Evolutionary conservation across 768 basidiomycete species (phyloP), one percentile per base, ranked within the genome.

Genomic region (Rhizopogon vinicolor): DNA sequence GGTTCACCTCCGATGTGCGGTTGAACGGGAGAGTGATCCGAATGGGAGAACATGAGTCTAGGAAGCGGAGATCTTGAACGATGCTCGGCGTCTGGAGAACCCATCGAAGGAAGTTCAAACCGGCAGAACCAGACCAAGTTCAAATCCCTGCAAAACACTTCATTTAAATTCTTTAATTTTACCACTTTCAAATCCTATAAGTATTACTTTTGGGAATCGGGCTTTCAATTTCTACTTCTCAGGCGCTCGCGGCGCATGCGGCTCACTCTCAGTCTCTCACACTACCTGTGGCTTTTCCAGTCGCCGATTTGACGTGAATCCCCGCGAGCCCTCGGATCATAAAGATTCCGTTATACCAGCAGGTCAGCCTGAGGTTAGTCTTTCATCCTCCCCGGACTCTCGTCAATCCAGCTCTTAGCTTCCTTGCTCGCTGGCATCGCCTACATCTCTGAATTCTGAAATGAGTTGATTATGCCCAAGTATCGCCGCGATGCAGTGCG

Each of bases 21-120:
- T 58, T 54, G 50, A 52, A 53, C 60, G 58, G 66, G 54, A 59
- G 61, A 65, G 55, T 68, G 66, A 64, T 70, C 67, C 67, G 68
- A 51, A 58, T 68, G 63, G 63, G 60, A 61, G 63, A 64, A 55
- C 67, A 66, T 66, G 59, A 54, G 37, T 29, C 50, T 57, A 54
- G 52, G 63, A 62, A 65, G 54, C 60, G 52, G 62, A 61, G 58
- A 61, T 58, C 56, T 57, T 57, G 55, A 13, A 54, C 44, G 41
- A 51, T 43, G 18, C 45, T 44, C 44, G 55, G 31, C 55, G 53
- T 50, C 41, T 60, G 52, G 43, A 37, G 52, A 50, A 44, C 42
- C 52, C 62, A 41, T 63, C 8, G 14, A 41, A 22, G 37, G 39
- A 41, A 44, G 18, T 44, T 46, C 19, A 53, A 33, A 37, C 35